Conservation (phyloP, 768 basidiomycete species). For the Rhodosporidiobolus odoratus region DNA sequence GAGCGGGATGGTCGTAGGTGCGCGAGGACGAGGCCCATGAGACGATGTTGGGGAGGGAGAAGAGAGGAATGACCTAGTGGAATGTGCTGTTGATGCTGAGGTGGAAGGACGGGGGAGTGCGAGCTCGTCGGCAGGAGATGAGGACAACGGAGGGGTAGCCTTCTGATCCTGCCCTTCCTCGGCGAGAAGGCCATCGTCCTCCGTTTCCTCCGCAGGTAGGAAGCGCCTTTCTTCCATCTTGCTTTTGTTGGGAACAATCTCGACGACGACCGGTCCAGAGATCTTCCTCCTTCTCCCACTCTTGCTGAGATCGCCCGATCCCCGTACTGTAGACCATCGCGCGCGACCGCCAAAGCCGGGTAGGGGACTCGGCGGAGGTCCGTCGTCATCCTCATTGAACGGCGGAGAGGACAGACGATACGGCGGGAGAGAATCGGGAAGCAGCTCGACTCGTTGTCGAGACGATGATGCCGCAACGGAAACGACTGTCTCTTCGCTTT, state of each 20-base stretch:
- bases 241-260: not conserved
- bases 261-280: not conserved
- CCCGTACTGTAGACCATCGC: not conserved
- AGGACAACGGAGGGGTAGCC: not conserved
- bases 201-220: not conserved
- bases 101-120: not conserved
- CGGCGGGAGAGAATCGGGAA: not conserved
- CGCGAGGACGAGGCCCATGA: too few species aligned
- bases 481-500: slow-evolving; percentile 1
- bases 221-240: not conserved
- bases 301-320: not conserved
- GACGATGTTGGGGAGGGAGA: not conserved
- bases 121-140: not conserved
- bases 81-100: not conserved
- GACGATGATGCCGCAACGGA: not conserved
- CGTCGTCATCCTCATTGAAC: not conserved
- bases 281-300: not conserved
- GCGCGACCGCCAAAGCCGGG: not conserved
- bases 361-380: not conserved
- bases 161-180: not conserved
- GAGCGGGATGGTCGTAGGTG: not conserved
- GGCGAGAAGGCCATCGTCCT: not conserved
- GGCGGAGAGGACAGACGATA: not conserved
- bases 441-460: not conserved
- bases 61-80: not conserved